Conservation (phyloP, 768 basidiomycete species). For the Pleurotus giganteus region DNA sequence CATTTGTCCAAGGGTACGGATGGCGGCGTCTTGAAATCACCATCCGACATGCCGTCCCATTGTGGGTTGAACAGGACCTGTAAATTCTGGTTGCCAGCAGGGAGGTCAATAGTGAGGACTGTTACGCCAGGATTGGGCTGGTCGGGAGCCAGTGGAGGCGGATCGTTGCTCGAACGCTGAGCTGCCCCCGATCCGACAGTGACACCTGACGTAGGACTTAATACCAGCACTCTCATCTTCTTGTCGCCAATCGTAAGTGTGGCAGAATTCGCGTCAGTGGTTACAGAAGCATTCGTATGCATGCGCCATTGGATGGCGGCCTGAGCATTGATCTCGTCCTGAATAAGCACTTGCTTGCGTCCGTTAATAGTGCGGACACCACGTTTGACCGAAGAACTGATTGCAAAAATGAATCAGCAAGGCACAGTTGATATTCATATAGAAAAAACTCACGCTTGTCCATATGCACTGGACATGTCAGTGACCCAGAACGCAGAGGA, state of each 20-base stretch:
- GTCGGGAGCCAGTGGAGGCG: slow-evolving; percentile 61
- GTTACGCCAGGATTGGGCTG: slow-evolving; percentile 77
- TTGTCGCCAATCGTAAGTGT: slow-evolving; percentile 71
- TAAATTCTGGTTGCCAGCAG: slow-evolving; percentile 71
- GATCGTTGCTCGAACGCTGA: slow-evolving; percentile 54
- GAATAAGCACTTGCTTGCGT: slow-evolving; percentile 85
- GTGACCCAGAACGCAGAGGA: slow-evolving; percentile 84
- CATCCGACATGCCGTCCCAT: slow-evolving; percentile 65
- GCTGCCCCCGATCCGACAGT: slow-evolving; percentile 56
- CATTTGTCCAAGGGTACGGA: slow-evolving; percentile 72
- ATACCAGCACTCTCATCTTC: slow-evolving; percentile 61
- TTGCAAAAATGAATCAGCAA: slow-evolving; percentile 15
- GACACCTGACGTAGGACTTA: slow-evolving; percentile 69
- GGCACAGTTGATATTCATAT: not conserved
- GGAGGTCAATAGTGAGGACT: slow-evolving; percentile 71
- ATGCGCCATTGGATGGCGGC: slow-evolving; percentile 80
- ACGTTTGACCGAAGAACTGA: slow-evolving; percentile 71
- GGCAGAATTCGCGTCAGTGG: slow-evolving; percentile 51
- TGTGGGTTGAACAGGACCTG: slow-evolving; percentile 94
- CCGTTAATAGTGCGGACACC: slow-evolving; percentile 82
- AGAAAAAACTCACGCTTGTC: slow-evolving; percentile 53
- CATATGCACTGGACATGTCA: slow-evolving; percentile 77
- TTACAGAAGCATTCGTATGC: slow-evolving; percentile 91
- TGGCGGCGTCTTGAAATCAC: slow-evolving; percentile 65
- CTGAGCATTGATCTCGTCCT: slow-evolving; percentile 80